These are phyloP conservation scores for Epichloe gansuensis DNA, from an alignment of 2,329 filamentous ascomycete species.

Conservation along the genomic window DNA sequence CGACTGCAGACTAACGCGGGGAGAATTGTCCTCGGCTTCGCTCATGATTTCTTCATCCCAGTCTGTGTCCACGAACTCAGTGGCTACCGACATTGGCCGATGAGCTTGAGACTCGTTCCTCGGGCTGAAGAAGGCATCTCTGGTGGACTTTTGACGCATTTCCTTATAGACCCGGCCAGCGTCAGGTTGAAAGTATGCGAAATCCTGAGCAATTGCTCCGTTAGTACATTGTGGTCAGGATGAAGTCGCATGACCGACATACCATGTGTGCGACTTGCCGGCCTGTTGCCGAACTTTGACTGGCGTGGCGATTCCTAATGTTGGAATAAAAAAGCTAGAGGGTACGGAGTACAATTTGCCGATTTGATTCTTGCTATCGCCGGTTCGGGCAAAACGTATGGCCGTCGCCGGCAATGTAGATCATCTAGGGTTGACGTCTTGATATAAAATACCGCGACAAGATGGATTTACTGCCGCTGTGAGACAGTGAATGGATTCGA, in stretches of 20 bases:
- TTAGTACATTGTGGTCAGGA: not conserved
- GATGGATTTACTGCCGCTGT: slow-evolving; percentile 9
- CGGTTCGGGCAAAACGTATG: not conserved
- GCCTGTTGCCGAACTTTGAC: not conserved
- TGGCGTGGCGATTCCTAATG: not conserved
- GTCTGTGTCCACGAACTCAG: slow-evolving; percentile 69
- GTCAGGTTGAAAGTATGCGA: slow-evolving; percentile 22
- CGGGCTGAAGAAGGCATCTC: slow-evolving; percentile 49
- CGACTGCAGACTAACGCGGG: slow-evolving; percentile 55
- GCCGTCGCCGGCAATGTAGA: slow-evolving; percentile 26
- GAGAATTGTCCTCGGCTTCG: slow-evolving; percentile 52
- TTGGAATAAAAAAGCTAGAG: no score
- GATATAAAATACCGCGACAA: not conserved
- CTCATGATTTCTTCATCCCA: slow-evolving; percentile 45
- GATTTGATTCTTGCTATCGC: not conserved
- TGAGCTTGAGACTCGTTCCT: slow-evolving; percentile 34
- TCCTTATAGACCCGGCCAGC: slow-evolving; percentile 30
- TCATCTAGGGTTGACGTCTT: slow-evolving; percentile 8
- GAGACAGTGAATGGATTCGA: slow-evolving; percentile 10
- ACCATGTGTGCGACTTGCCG: slow-evolving; percentile 2
- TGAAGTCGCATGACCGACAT: not conserved
- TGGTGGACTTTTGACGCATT: slow-evolving; percentile 38
- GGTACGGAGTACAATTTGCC: no score
- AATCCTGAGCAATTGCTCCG: slow-evolving; percentile 17
- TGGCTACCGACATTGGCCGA: slow-evolving; percentile 57